phyloP scores from a whole-genome alignment of 441 rosid genomes.

The Adansonia madagascariensis region DNA sequence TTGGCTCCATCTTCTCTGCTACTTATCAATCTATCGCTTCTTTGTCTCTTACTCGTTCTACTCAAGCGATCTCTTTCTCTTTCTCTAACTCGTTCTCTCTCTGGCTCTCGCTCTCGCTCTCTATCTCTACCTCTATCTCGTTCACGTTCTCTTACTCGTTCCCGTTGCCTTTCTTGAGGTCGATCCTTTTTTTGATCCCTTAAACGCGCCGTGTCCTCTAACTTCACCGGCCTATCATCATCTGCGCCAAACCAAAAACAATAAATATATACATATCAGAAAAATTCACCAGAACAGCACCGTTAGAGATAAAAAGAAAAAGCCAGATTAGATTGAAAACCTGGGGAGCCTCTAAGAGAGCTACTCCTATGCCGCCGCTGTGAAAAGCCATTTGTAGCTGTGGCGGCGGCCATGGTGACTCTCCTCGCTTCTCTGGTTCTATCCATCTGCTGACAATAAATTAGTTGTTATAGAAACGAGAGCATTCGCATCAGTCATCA shows the following conservation, averaged over 20 bases:
- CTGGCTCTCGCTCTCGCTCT: slow-evolving; percentile 50
- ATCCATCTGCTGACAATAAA: slow-evolving; percentile 57
- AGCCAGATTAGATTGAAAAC: slow-evolving; percentile 51
- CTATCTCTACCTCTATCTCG: slow-evolving; percentile 19
- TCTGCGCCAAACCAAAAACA: slow-evolving; percentile 41
- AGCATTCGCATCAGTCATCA: slow-evolving; percentile 33
- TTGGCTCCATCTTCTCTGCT: slow-evolving; percentile 75
- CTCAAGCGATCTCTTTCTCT: slow-evolving; percentile 69
- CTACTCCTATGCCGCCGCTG: slow-evolving; percentile 73
- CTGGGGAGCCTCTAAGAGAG: slow-evolving; percentile 87
- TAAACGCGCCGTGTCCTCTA: slow-evolving; percentile 71
- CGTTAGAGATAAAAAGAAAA: not conserved
- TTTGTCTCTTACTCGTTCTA: slow-evolving; percentile 71
- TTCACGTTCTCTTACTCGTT: slow-evolving; percentile 26
- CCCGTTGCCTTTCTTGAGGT: slow-evolving; percentile 46
- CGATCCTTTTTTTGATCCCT: slow-evolving; percentile 89
- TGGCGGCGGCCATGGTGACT: slow-evolving; percentile 70
- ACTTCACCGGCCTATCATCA: slow-evolving; percentile 72
- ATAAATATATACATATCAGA: slow-evolving; percentile 24
- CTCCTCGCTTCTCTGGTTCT: slow-evolving; percentile 86
- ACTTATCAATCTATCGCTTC: slow-evolving; percentile 72
- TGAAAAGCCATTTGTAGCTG: slow-evolving; percentile 68
- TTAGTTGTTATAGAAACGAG: slow-evolving; percentile 30
- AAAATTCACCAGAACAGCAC: not conserved
- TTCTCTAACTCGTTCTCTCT: slow-evolving; percentile 50